Conservation (phyloP, 2,329 filamentous ascomycete species). For the Pseudogymnoascus sp. region DNA sequence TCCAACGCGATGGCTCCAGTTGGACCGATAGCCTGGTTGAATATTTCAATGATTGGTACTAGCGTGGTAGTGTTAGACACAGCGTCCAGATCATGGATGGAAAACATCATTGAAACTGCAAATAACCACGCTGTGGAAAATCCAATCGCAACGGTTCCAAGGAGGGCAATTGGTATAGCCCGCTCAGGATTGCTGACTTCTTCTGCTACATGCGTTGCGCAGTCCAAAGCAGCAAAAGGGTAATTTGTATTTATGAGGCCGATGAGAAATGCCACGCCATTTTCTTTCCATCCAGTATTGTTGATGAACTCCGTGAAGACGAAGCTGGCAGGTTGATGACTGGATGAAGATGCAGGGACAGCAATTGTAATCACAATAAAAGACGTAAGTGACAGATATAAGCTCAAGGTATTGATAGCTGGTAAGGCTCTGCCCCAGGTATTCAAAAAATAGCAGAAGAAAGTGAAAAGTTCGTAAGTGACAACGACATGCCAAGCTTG, state of each 20-base stretch:
- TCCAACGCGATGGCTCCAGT: not conserved
- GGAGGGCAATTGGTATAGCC: conserved; percentile 25
- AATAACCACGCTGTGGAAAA: conserved; percentile 35
- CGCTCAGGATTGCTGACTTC: conserved; percentile 21
- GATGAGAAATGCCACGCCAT: conserved; percentile 34
- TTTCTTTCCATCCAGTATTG: conserved; percentile 34
- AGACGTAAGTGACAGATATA: conserved; percentile 33
- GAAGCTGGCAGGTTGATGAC: conserved; percentile 38
- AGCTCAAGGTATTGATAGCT: conserved; percentile 19
- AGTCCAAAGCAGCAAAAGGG: conserved; percentile 35
- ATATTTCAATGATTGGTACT: no score
- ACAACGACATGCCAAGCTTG: conserved; percentile 36
- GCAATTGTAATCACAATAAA: conserved; percentile 34
- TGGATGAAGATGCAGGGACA: conserved; percentile 33
- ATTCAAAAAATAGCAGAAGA: conserved; percentile 31
- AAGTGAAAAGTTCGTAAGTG: conserved; percentile 29
- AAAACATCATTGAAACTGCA: conserved; percentile 36
- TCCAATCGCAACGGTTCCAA: conserved; percentile 31
- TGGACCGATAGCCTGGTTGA: not conserved
- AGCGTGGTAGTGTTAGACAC: no score
- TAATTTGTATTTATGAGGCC: conserved; percentile 33
- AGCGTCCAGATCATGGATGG: conserved; percentile 31
- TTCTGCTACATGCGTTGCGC: conserved; percentile 36
- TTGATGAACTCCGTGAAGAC: conserved; percentile 49
- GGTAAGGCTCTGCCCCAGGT: conserved; percentile 33